phyloP scores from a whole-genome alignment of 2,329 filamentous ascomycete species.

The Fusarium bactridioides region DNA sequence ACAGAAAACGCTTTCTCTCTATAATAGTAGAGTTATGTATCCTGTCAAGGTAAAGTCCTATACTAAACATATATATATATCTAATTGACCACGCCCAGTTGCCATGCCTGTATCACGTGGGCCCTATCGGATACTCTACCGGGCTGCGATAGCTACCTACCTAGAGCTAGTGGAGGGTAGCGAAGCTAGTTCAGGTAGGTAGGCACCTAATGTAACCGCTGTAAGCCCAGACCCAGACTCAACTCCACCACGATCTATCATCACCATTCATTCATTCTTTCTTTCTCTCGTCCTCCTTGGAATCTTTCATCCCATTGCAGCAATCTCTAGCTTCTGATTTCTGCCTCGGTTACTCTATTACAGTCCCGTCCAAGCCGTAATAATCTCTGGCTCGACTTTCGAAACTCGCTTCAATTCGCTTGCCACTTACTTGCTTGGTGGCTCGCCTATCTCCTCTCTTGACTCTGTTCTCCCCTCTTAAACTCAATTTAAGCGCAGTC shows the following conservation, averaged over 20 bases:
- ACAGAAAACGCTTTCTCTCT: background rate
- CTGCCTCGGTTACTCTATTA: background rate
- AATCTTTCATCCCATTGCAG: background rate
- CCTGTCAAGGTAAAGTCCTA: background rate
- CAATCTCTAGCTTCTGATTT: background rate
- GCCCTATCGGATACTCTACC: constrained; percentile 33
- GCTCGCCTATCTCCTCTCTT: constrained; percentile 17
- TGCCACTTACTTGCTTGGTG: background rate
- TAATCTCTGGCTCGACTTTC: background rate
- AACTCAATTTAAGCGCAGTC: constrained; percentile 3
- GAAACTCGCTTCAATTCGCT: background rate
- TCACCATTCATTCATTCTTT: constrained; percentile 14
- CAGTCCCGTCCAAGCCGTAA: background rate
- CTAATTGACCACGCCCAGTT: background rate
- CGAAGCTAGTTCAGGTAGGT: constrained; percentile 6
- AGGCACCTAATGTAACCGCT: constrained; percentile 38
- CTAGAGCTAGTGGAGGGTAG: background rate
- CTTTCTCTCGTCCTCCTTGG: background rate
- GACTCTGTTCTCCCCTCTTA: background rate
- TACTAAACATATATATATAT: background rate
- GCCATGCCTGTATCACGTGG: constrained; percentile 35
- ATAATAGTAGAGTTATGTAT: too few species aligned
- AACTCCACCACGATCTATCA: constrained; percentile 27
- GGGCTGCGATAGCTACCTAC: background rate
- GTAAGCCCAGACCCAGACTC: constrained; percentile 31